These are phyloP conservation scores for Dactylellina sp. DNA, from an alignment of 2,329 filamentous ascomycete species.

Conservation along the genomic window DNA sequence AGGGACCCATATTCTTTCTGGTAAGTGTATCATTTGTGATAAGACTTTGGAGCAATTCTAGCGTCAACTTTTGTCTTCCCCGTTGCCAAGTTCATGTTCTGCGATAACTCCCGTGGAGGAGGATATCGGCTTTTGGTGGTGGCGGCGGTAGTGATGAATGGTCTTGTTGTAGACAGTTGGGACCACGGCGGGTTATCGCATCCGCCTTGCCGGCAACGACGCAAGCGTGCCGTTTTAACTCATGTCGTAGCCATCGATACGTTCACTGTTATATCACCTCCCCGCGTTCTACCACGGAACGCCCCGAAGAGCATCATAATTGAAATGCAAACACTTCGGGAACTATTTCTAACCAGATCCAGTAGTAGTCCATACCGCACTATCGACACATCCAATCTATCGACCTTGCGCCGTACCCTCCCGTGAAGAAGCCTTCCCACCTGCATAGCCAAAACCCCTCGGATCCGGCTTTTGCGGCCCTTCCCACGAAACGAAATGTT, in stretches of 20 bases:
- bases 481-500: constrained; percentile 74
- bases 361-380: neutral
- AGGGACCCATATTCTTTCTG: neutral
- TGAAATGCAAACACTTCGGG: neutral
- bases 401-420: neutral
- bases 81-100: neutral
- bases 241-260: neutral
- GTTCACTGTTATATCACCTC: neutral
- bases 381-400: neutral
- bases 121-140: neutral
- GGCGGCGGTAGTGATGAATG: neutral
- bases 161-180: neutral
- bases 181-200: too few relatives aligned
- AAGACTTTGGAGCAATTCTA: neutral
- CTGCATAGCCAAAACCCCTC: neutral
- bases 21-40: neutral
- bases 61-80: neutral
- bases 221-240: constrained; percentile 19
- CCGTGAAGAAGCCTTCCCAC: neutral
- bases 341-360: neutral
- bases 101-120: too few relatives aligned
- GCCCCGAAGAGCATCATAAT: neutral
- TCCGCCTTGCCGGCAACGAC: too few relatives aligned
- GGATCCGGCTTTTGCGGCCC: constrained; percentile 24
- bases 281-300: neutral